Percentiles rank a stretch among this genome's conserved stretches.
Evolutionary conservation across 169 alveolate genomes (phyloP).

Genomic region (Cyclospora cayetanensis): DNA sequence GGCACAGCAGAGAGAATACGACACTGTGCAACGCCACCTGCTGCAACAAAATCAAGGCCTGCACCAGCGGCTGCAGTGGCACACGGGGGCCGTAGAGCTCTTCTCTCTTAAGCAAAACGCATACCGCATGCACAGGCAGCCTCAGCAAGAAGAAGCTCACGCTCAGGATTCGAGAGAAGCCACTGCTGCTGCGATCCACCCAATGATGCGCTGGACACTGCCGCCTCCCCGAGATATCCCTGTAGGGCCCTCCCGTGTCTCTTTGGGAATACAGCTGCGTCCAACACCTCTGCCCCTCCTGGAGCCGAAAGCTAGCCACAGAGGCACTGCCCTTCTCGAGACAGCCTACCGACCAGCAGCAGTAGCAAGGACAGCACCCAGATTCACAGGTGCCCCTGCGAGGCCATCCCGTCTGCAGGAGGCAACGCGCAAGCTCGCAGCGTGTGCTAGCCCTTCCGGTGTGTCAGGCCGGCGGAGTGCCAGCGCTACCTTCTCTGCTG

Average conservation of each 20-base stretch:
- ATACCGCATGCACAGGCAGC: background rate
- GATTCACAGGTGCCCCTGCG: background rate
- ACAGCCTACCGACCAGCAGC: background rate
- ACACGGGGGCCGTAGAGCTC: background rate
- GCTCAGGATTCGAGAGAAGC: background rate
- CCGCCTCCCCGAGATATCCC: background rate
- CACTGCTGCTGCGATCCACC: background rate
- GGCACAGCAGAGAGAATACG: background rate
- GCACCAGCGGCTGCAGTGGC: background rate
- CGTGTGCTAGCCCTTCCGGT: background rate
- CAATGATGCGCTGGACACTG: background rate
- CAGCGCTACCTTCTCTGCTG: background rate
- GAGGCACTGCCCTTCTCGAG: background rate
- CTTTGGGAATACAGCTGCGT: background rate
- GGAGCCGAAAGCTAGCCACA: background rate
- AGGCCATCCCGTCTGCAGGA: background rate
- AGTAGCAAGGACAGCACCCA: background rate
- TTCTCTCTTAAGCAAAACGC: background rate
- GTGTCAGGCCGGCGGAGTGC: background rate
- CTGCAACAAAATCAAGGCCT: background rate
- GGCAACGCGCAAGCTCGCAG: background rate
- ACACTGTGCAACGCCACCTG: background rate
- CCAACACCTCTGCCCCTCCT: background rate
- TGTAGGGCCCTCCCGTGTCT: background rate
- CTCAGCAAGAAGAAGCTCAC: background rate